A percentile compares a stretch with the other conserved stretches of the same genome.
These are phyloP conservation scores for Thalassiosira oceanica DNA, from an alignment of 352 stramenopile species.

Conservation along the genomic window DNA sequence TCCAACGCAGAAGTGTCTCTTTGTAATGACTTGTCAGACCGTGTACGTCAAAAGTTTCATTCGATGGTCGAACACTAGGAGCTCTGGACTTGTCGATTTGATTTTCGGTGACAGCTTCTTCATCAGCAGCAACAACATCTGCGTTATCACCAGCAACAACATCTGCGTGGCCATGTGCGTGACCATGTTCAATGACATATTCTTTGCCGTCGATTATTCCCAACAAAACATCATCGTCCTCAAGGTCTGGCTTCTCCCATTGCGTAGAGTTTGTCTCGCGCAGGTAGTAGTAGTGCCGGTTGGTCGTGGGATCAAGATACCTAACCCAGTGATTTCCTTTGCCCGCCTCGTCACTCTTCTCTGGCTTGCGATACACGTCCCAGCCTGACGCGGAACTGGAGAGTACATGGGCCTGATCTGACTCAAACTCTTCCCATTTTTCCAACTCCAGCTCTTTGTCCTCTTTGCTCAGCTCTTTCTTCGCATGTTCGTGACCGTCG, in stretches of 20 bases:
- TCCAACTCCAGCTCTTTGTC: conserved; percentile 2
- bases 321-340: conserved; percentile 20
- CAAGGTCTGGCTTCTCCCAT: conserved; percentile 21
- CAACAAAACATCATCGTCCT: conserved; percentile 6
- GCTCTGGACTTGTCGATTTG: too few relatives aligned
- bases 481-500: not conserved
- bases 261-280: conserved; percentile 26
- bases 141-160: not conserved
- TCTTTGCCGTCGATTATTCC: conserved; percentile 12
- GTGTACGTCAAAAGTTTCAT: not conserved
- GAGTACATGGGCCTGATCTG: conserved; percentile 27
- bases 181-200: conserved; percentile 11
- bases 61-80: too few relatives aligned
- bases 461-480: not conserved
- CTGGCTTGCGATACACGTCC: conserved; percentile 23
- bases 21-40: too few relatives aligned
- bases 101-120: too few relatives aligned
- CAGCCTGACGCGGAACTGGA: conserved; percentile 16
- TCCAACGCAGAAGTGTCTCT: too few relatives aligned
- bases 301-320: conserved; percentile 27
- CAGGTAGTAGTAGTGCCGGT: conserved; percentile 24
- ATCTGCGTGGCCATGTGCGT: too few relatives aligned
- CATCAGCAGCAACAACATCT: not conserved
- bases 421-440: conserved; percentile 13
- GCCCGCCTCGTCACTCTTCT: not conserved